phyloP scores from a whole-genome alignment of 306 rosid genomes.

The Chamaecrista fasciculata region DNA sequence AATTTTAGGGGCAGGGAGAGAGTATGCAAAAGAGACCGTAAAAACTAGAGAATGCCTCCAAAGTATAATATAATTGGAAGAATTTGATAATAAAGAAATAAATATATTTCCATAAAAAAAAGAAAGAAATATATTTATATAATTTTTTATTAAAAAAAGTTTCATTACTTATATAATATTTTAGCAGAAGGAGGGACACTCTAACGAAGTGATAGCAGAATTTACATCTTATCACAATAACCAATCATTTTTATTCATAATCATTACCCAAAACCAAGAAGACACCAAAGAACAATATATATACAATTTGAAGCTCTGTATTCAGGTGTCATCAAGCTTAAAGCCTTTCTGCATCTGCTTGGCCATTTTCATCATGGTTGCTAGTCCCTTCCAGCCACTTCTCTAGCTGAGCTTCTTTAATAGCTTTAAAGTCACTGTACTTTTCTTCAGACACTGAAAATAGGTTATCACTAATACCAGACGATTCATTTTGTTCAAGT shows the following conservation, averaged over 20 bases:
- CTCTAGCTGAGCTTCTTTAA: constrained; percentile 71
- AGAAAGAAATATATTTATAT: too few relatives aligned
- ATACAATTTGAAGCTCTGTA: constrained; percentile 21
- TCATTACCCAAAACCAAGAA: constrained; percentile 3
- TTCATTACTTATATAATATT: too few relatives aligned
- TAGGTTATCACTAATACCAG: constrained; percentile 31
- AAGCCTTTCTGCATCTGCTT: constrained; percentile 33
- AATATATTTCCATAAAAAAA: too few relatives aligned
- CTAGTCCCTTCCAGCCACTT: constrained; percentile 71
- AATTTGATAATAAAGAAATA: too few relatives aligned
- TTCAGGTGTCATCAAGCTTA: constrained; percentile 26
- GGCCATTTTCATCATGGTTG: constrained; percentile 26
- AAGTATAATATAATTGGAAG: too few relatives aligned
- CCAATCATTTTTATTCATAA: constrained; percentile 19
- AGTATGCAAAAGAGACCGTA: too few relatives aligned
- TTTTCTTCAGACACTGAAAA: constrained; percentile 51
- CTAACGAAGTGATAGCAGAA: too few relatives aligned
- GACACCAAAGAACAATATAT: constrained; percentile 20
- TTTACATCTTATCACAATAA: constrained; percentile 11
- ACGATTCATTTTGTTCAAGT: constrained; percentile 32
- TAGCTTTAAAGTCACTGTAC: constrained; percentile 68
- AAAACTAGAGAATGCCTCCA: too few relatives aligned
- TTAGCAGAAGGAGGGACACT: too few relatives aligned
- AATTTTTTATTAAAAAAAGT: too few relatives aligned
- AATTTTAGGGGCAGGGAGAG: too few relatives aligned